phyloP scores from a whole-genome alignment of 2,329 filamentous ascomycete species.

The Monosporascus sp. region DNA sequence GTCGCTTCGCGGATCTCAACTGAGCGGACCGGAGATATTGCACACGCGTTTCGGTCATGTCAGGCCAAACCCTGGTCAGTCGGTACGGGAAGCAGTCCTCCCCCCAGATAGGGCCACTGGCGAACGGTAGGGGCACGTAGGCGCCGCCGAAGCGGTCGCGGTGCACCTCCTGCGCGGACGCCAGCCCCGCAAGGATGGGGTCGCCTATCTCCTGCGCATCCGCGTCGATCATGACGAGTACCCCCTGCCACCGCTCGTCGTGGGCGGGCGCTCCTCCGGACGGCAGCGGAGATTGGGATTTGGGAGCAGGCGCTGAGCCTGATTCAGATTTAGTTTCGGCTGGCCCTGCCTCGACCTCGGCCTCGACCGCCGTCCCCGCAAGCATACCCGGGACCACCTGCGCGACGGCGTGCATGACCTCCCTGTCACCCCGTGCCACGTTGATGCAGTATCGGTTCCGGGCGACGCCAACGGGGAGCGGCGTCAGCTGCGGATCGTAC shows the following conservation, averaged over 20 bases:
- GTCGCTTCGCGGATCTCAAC: slow-evolving; percentile 20
- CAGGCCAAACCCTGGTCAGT: slow-evolving; percentile 20
- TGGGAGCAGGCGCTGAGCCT: background rate
- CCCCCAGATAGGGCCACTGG: background rate
- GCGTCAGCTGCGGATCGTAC: slow-evolving; percentile 24
- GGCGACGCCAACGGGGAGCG: slow-evolving; percentile 12
- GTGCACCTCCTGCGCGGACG: slow-evolving; percentile 7
- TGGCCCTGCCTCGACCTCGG: background rate
- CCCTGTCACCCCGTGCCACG: slow-evolving; percentile 9
- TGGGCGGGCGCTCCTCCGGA: background rate
- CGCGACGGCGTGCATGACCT: slow-evolving; percentile 2
- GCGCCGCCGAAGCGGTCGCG: slow-evolving; percentile 24
- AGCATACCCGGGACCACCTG: slow-evolving; percentile 13
- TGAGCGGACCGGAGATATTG: slow-evolving; percentile 20
- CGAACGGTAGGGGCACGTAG: slow-evolving; percentile 18
- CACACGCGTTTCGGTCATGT: slow-evolving; percentile 15
- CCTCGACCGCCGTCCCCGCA: background rate
- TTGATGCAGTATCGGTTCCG: slow-evolving; percentile 14
- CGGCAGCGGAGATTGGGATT: background rate
- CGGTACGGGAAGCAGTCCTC: slow-evolving; percentile 2
- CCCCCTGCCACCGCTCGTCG: background rate
- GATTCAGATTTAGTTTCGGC: background rate
- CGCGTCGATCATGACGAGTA: slow-evolving; percentile 19
- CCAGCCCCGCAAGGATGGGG: slow-evolving; percentile 7
- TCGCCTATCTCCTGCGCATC: slow-evolving; percentile 7